Percentiles rank a stretch among this genome's conserved stretches.
Evolutionary conservation across 2,329 filamentous ascomycete species (phyloP).

Genomic region (Xylaria polymorpha): DNA sequence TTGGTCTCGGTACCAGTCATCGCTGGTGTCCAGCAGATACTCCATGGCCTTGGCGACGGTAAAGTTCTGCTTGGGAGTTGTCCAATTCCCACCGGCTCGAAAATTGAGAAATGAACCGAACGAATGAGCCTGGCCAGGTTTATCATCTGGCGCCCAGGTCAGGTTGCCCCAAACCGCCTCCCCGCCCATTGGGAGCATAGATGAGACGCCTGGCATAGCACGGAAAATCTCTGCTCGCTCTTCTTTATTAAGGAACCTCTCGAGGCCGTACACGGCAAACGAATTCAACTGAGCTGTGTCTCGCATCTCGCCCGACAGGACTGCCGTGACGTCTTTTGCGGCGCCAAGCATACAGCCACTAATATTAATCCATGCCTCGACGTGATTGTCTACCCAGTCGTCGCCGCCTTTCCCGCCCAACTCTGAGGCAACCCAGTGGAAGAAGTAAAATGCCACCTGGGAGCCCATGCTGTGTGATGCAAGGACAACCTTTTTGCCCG

Average conservation of each 20-base stretch:
- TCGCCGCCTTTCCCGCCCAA: constrained; percentile 83
- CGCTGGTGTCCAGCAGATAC: constrained; percentile 81
- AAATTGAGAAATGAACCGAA: constrained; percentile 91
- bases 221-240: constrained; percentile 95
- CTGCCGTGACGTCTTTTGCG: constrained; percentile 87
- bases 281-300: constrained; percentile 97
- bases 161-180: constrained; percentile 94
- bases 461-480: constrained; percentile 98
- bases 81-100: constrained; percentile 71
- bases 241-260: constrained; percentile 91
- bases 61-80: constrained; percentile 77
- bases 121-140: constrained; percentile 75
- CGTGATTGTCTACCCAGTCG: constrained; percentile 87
- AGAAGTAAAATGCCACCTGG: constrained; percentile 89
- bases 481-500: constrained; percentile 82
- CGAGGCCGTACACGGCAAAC: constrained; percentile 95
- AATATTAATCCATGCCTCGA: constrained; percentile 98
- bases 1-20: constrained; percentile 85
- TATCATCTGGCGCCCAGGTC: constrained; percentile 89
- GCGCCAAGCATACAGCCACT: constrained; percentile 98
- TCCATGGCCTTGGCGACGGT: constrained; percentile 81
- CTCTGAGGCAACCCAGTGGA: constrained; percentile 83
- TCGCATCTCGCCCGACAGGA: constrained; percentile 97
- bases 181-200: constrained; percentile 95
- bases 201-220: constrained; percentile 95